Evolutionary conservation across 2,329 filamentous ascomycete species (phyloP), one percentile per base, ranked within the genome.

Genomic region (Neonectria faginata): DNA sequence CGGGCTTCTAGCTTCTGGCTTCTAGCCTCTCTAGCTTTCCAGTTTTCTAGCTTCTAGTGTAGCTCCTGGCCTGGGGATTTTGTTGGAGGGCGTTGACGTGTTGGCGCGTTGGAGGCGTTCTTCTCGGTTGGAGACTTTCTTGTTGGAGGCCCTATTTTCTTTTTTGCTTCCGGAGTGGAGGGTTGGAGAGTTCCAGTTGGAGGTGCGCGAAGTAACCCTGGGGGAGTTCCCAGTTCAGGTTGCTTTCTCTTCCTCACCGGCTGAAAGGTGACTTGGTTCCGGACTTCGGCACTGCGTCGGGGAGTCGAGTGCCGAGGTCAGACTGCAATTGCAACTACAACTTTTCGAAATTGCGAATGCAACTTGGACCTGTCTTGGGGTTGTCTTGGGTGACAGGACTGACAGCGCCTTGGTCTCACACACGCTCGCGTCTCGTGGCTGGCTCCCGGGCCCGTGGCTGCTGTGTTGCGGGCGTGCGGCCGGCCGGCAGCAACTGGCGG

Each of bases 401-500:
- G 27, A 29, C 27, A 29, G 29, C 39, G 39, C 18, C 39, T 41
- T 16, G 22, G 22, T 3, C 22, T 22, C 22, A 22, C 22, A 41
- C 39, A 41, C 36, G 7, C 36, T 16, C 45, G 45, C 25, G 45
- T n/a, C 39, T 42, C n/a, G 45, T 50, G 48, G 27, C 47, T 33
- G 27, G n/a, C 47, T 16, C 16, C 47, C 20, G 27, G 27, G 27
- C 16, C 29, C 16, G 27, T 14, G 29, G 29, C 29, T 33, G n/a
- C 27, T 33, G n/a, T n/a, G 27, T 47, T 47, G 44, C 22, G 48
- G 29, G 27, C 48, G 29, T 31, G 48, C n/a, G 50, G 56, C 56
- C 47, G 22, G 57, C 41, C 55, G 61, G 61, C 50, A 58, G 36
- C 25, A 53, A 51, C 22, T 45, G 39, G 57, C 57, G 50, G 57